phyloP scores from a whole-genome alignment of 1,284 basidiomycete genomes.

The Pseudozyma pruni region DNA sequence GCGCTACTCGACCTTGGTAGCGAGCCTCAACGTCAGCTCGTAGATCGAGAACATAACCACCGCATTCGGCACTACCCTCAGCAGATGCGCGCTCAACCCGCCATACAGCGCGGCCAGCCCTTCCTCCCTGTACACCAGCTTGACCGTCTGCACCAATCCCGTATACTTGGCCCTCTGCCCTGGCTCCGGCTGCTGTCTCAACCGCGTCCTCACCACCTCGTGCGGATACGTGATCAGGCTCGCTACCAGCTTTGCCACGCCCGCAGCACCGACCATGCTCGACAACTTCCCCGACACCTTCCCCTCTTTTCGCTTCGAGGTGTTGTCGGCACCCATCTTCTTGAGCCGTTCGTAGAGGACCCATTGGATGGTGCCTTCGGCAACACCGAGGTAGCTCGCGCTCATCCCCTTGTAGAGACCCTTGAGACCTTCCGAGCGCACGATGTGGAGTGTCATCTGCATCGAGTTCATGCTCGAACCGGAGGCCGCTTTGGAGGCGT shows the following conservation, averaged over 20 bases:
- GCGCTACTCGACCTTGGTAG: constrained; percentile 18
- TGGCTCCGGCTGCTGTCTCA: constrained; percentile 80
- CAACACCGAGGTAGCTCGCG: constrained; percentile 94
- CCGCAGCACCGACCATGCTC: constrained; percentile 89
- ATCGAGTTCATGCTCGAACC: constrained; percentile 72
- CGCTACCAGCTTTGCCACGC: constrained; percentile 84
- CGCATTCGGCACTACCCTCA: constrained; percentile 96
- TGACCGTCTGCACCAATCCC: constrained; percentile 85
- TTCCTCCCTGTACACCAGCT: constrained; percentile 87
- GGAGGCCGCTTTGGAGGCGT: constrained; percentile 44
- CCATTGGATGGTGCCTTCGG: constrained; percentile 98
- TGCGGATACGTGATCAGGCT: constrained; percentile 65
- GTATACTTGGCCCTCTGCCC: constrained; percentile 77
- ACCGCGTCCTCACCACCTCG: constrained; percentile 80
- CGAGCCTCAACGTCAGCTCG: constrained; percentile 65
- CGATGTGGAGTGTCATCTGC: constrained; percentile 78
- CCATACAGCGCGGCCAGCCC: constrained; percentile 87
- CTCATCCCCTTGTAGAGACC: constrained; percentile 96
- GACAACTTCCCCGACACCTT: constrained; percentile 49
- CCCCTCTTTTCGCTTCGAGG: neutral
- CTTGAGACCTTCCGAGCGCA: constrained; percentile 81
- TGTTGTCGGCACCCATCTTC: constrained; percentile 57
- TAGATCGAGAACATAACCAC: constrained; percentile 87
- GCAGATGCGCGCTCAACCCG: constrained; percentile 91
- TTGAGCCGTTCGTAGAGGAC: constrained; percentile 90